Evolutionary conservation across 1,139 yeast species (phyloP).

Genomic region (Kluyveromyces sp.): DNA sequence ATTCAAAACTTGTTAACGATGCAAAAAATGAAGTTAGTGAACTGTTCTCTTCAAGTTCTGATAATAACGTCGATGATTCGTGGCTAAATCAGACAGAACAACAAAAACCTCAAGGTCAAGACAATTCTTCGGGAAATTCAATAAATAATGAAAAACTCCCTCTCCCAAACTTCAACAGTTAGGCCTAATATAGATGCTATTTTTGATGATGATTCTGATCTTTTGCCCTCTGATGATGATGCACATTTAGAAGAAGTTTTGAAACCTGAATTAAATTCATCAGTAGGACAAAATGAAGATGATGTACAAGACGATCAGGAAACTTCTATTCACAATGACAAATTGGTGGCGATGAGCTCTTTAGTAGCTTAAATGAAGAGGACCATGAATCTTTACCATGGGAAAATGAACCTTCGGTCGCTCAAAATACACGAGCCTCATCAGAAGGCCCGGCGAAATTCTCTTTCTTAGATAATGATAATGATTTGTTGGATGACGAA

Average conservation of each 20-base stretch:
- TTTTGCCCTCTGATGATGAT: conserved; percentile 23
- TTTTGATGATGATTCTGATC: conserved; percentile 19
- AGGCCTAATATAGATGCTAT: neutral
- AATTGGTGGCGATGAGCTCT: no score
- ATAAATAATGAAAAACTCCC: neutral
- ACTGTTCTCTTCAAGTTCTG: no score
- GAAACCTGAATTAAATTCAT: neutral
- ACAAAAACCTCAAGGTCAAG: no score
- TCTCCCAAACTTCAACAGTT: neutral
- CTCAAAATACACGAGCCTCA: neutral
- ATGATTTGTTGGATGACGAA: conserved; percentile 25
- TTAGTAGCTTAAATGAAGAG: no score
- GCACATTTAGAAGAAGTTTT: neutral
- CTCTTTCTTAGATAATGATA: conserved; percentile 26
- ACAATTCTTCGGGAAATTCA: no score
- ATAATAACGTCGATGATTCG: no score
- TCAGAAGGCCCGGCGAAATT: conserved; percentile 8
- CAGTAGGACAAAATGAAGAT: neutral
- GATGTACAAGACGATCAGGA: neutral
- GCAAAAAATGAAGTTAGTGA: no score
- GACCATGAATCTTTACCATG: neutral
- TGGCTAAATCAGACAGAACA: no score
- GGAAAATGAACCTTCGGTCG: neutral
- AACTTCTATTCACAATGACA: no score
- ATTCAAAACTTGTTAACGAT: no score